These are phyloP conservation scores for Wilcoxina mikolae DNA, from an alignment of 495 filamentous ascomycete species.

Conservation along the genomic window DNA sequence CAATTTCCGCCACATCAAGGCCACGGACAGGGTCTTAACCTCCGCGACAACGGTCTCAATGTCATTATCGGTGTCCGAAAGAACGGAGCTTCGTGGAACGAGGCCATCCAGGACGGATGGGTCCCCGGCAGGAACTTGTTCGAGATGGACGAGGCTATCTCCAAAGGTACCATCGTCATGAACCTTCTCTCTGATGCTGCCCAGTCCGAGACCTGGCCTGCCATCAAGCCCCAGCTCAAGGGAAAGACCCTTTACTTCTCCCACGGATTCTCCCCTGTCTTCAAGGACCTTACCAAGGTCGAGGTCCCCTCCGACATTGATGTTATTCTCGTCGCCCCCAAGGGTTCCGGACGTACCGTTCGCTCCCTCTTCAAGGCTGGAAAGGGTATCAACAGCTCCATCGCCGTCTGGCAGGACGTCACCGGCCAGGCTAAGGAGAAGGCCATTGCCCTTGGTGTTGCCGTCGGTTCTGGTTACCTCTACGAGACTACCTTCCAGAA, in stretches of 20 bases:
- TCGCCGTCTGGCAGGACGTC: slow-evolving; percentile 96
- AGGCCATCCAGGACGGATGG: slow-evolving; percentile 94
- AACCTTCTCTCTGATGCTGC: slow-evolving; percentile 96
- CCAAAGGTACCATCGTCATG: slow-evolving; percentile 90
- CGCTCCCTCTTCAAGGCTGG: slow-evolving; percentile 67
- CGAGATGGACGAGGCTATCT: slow-evolving; percentile 88
- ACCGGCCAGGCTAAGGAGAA: slow-evolving; percentile 97
- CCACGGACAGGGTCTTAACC: slow-evolving; percentile 96
- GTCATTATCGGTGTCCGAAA: slow-evolving; percentile 97
- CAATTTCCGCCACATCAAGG: slow-evolving; percentile 35
- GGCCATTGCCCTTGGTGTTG: slow-evolving; percentile 91
- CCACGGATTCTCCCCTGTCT: slow-evolving; percentile 99
- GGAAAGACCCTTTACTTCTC: slow-evolving; percentile 99
- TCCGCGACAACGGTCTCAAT: slow-evolving; percentile 96
- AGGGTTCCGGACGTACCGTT: slow-evolving; percentile 96
- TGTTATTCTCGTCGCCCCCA: slow-evolving; percentile 97
- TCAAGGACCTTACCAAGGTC: slow-evolving; percentile 98
- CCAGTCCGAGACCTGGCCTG: slow-evolving; percentile 95
- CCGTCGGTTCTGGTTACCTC: slow-evolving; percentile 81
- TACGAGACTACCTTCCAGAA: slow-evolving; percentile 99
- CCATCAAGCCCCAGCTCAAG: slow-evolving; percentile 94
- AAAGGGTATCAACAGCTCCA: slow-evolving; percentile 90
- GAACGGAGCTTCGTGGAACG: slow-evolving; percentile 95
- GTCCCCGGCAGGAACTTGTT: slow-evolving; percentile 96
- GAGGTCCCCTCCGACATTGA: slow-evolving; percentile 89